Conservation (phyloP, 169 alveolate genomes). For the Plasmodium gaboni region DNA sequence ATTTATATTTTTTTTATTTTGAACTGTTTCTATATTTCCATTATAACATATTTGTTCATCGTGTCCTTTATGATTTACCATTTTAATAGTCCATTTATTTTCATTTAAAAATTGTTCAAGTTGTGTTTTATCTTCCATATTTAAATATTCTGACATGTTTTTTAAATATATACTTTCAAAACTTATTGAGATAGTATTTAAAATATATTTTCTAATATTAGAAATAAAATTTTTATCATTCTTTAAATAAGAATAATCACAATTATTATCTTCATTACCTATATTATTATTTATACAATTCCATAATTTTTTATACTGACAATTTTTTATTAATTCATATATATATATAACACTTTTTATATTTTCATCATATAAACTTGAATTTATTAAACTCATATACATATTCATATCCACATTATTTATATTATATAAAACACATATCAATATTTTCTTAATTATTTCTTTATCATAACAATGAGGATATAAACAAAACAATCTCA, state of each 20-base stretch:
- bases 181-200: slow-evolving; percentile 50
- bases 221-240: slow-evolving; percentile 27
- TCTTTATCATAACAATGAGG: slow-evolving; percentile 71
- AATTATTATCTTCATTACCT: slow-evolving; percentile 24
- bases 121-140: slow-evolving; percentile 11
- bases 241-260: slow-evolving; percentile 53
- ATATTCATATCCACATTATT: slow-evolving; percentile 62
- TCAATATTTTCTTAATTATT: slow-evolving; percentile 58
- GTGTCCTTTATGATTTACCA: slow-evolving; percentile 25
- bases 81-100: slow-evolving; percentile 63
- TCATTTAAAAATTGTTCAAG: slow-evolving; percentile 29
- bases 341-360: slow-evolving; percentile 48
- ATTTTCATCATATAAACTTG: slow-evolving; percentile 62
- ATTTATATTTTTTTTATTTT: slow-evolving; percentile 31
- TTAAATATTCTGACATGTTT: slow-evolving; percentile 67
- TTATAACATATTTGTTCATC: slow-evolving; percentile 44
- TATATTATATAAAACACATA: slow-evolving; percentile 64
- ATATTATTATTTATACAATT: slow-evolving; percentile 17
- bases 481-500: slow-evolving; percentile 66
- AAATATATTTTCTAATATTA: slow-evolving; percentile 50
- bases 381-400: slow-evolving; percentile 60
- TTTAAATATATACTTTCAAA: slow-evolving; percentile 47
- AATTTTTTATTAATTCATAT: slow-evolving; percentile 47
- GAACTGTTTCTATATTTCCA: slow-evolving; percentile 57
- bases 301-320: slow-evolving; percentile 65